These are phyloP conservation scores for Pichia sp. DNA, from an alignment of 1,139 yeast species.

Conservation along the genomic window DNA sequence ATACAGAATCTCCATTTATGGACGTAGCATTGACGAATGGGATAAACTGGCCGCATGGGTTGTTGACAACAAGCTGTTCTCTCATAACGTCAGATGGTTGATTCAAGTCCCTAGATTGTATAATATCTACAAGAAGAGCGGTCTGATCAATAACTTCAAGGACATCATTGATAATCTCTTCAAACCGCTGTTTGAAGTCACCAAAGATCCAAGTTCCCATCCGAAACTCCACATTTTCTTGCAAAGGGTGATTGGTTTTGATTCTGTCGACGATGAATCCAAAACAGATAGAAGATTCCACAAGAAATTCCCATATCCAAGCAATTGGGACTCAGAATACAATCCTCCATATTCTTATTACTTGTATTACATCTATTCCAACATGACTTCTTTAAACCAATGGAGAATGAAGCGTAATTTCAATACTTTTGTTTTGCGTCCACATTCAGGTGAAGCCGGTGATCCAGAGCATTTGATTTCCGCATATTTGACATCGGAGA, in stretches of 20 bases:
- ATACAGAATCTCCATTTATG: slow-evolving; percentile 89
- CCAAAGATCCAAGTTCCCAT: slow-evolving; percentile 72
- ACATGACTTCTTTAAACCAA: slow-evolving; percentile 75
- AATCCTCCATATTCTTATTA: slow-evolving; percentile 99
- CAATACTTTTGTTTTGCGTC: slow-evolving; percentile 87
- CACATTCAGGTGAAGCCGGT: slow-evolving; percentile 99
- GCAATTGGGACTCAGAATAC: slow-evolving; percentile 63
- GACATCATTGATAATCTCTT: slow-evolving; percentile 74
- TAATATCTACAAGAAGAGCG: slow-evolving; percentile 76
- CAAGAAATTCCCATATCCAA: slow-evolving; percentile 75
- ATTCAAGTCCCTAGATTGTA: slow-evolving; percentile 91
- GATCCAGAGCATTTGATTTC: slow-evolving; percentile 94
- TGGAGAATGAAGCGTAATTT: slow-evolving; percentile 68
- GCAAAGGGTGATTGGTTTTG: slow-evolving; percentile 94
- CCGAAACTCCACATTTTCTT: slow-evolving; percentile 85
- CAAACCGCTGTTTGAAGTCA: slow-evolving; percentile 87
- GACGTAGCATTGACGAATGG: slow-evolving; percentile 88
- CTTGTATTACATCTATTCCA: slow-evolving; percentile 80
- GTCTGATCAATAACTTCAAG: slow-evolving; percentile 61
- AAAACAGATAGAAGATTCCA: slow-evolving; percentile 78
- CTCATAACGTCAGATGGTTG: slow-evolving; percentile 95
- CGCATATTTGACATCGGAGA: slow-evolving; percentile 83
- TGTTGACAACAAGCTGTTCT: slow-evolving; percentile 80
- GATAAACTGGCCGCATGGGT: slow-evolving; percentile 94
- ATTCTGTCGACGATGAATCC: slow-evolving; percentile 97